phyloP scores from a whole-genome alignment of 306 rosid species.

The Purshia tridentata region DNA sequence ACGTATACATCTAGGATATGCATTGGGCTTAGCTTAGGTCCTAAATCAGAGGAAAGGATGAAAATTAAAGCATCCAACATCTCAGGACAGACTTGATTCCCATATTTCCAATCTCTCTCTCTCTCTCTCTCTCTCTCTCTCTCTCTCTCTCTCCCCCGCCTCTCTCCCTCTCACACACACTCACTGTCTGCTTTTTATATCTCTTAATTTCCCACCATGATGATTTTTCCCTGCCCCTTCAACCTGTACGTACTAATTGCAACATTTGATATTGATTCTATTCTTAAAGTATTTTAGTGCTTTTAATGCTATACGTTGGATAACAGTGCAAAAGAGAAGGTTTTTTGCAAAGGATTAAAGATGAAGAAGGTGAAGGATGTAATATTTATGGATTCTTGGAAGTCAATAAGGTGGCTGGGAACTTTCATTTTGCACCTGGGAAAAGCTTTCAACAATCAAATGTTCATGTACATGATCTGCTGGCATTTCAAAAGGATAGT shows the following conservation, averaged over 20 bases:
- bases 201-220: not conserved
- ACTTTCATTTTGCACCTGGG: conserved; percentile 97
- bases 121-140: not conserved
- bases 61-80: too few relatives aligned
- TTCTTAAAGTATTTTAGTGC: not conserved
- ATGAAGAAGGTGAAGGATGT: conserved; percentile 97
- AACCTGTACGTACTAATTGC: not conserved
- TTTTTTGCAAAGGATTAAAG: conserved; percentile 88
- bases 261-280: not conserved
- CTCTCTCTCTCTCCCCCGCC: not conserved
- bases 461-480: conserved; percentile 82
- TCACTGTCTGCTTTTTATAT: not conserved
- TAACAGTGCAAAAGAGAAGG: conserved; percentile 98
- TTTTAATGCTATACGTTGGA: conserved; percentile 23
- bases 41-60: too few relatives aligned
- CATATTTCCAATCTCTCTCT: too few relatives aligned
- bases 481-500: conserved; percentile 93
- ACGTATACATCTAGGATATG: too few relatives aligned
- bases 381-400: conserved; percentile 92
- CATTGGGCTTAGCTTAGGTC: too few relatives aligned
- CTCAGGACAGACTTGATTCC: too few relatives aligned
- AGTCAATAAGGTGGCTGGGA: conserved; percentile 97
- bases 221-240: not conserved
- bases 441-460: conserved; percentile 98
- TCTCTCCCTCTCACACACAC: not conserved